phyloP scores from a whole-genome alignment of 1,284 basidiomycete genomes.

The Irpex sp. region DNA sequence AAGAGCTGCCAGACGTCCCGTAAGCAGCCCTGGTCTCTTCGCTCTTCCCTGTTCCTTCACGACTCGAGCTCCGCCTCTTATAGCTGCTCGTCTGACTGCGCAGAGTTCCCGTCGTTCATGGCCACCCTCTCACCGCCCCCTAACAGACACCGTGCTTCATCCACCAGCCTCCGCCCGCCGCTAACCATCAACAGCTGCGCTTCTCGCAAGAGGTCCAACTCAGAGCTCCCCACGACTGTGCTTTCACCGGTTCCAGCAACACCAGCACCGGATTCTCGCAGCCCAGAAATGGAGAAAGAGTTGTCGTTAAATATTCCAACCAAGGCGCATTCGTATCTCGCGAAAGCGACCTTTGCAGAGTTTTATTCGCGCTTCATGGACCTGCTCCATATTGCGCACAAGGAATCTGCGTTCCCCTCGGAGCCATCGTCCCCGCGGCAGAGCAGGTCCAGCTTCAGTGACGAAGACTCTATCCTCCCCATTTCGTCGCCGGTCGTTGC shows the following conservation, averaged over 20 bases:
- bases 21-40: constrained; percentile 9
- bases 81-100: not conserved
- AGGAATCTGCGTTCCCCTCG: constrained; percentile 25
- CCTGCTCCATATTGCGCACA: constrained; percentile 38
- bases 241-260: constrained; percentile 20
- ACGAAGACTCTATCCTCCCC: constrained; percentile 60
- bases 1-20: not conserved
- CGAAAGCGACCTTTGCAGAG: constrained; percentile 43
- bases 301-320: constrained; percentile 16
- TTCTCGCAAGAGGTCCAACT: constrained; percentile 45
- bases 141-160: constrained; percentile 52
- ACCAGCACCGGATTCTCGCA: constrained; percentile 16
- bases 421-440: constrained; percentile 44
- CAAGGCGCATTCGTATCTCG: constrained; percentile 13
- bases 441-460: constrained; percentile 39
- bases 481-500: constrained; percentile 52
- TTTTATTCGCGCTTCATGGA: constrained; percentile 47
- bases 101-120: constrained; percentile 13
- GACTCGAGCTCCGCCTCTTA: not conserved
- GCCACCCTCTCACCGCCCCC: constrained; percentile 29
- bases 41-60: constrained; percentile 20
- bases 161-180: constrained; percentile 52
- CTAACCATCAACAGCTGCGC: constrained; percentile 44
- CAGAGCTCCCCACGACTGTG: constrained; percentile 27
- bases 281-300: constrained; percentile 15